phyloP scores from a whole-genome alignment of 73 alveolate species.

The Symbiodinium natans region DNA sequence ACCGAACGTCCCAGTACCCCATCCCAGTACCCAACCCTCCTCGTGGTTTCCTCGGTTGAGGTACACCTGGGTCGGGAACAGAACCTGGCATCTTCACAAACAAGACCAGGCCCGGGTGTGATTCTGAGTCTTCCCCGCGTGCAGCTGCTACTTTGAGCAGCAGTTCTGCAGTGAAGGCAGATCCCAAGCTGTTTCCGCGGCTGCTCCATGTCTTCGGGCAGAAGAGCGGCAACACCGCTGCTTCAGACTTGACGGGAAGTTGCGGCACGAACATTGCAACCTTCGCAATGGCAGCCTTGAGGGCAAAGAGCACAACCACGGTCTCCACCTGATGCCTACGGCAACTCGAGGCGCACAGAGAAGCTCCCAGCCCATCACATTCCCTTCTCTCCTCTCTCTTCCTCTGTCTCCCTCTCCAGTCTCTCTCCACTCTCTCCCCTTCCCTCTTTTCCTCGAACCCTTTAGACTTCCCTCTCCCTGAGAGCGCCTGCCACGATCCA shows the following conservation, averaged over 20 bases:
- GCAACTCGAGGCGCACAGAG: background rate
- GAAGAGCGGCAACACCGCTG: too few relatives aligned
- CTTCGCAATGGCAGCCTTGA: conserved; percentile 94
- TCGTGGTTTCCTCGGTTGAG: conserved; percentile 97
- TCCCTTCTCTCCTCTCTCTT: background rate
- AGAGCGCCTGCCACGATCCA: conserved; percentile 95
- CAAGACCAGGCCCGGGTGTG: background rate
- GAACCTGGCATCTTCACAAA: conserved; percentile 24
- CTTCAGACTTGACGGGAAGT: too few relatives aligned
- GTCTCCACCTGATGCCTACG: conserved; percentile 95
- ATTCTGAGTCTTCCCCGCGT: too few relatives aligned
- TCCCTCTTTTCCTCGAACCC: background rate
- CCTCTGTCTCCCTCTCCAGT: background rate
- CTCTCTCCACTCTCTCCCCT: background rate
- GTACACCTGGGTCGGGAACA: conserved; percentile 95
- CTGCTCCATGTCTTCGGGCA: too few relatives aligned
- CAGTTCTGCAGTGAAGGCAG: too few relatives aligned
- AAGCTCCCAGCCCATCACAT: background rate
- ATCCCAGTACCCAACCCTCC: conserved; percentile 19
- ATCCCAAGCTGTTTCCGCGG: too few relatives aligned
- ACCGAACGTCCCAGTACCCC: background rate
- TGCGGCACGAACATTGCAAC: too few relatives aligned
- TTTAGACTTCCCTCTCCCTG: background rate
- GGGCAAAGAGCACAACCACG: conserved; percentile 95
- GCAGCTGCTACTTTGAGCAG: too few relatives aligned